phyloP scores from a whole-genome alignment of 306 rosid species.

The Fagus sylvatica region DNA sequence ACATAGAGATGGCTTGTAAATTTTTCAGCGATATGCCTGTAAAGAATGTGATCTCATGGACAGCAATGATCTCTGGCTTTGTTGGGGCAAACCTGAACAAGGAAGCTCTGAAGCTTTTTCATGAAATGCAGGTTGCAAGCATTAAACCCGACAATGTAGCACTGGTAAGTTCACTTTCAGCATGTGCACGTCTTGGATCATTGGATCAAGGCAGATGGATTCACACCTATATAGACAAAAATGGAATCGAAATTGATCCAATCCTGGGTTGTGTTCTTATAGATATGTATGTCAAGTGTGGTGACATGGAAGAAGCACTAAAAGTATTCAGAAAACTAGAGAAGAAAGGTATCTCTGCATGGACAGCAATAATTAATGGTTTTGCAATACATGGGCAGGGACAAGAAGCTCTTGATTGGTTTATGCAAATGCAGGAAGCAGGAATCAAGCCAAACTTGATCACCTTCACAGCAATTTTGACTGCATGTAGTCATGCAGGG shows the following conservation, averaged over 20 bases:
- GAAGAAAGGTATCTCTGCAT: constrained; percentile 42
- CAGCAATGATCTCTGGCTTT: constrained; percentile 52
- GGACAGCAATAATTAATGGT: constrained; percentile 61
- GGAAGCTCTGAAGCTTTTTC: constrained; percentile 47
- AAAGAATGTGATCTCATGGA: constrained; percentile 57
- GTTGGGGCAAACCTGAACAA: constrained; percentile 37
- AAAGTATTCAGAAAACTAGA: constrained; percentile 36
- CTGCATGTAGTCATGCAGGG: constrained; percentile 64
- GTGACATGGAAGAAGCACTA: constrained; percentile 50
- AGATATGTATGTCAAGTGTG: constrained; percentile 62
- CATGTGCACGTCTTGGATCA: constrained; percentile 60
- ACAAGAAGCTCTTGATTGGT: constrained; percentile 56
- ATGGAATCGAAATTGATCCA: constrained; percentile 41
- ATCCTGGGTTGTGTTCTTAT: constrained; percentile 50
- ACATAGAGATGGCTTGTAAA: constrained; percentile 33
- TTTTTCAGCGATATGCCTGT: constrained; percentile 50
- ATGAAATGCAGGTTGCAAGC: constrained; percentile 44
- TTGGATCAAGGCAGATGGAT: constrained; percentile 54
- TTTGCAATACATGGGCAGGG: constrained; percentile 57
- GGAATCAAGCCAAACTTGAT: constrained; percentile 47
- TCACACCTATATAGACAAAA: constrained; percentile 42
- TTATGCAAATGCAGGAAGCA: constrained; percentile 42
- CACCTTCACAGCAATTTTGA: constrained; percentile 53
- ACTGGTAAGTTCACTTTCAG: constrained; percentile 46
- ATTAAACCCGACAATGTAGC: constrained; percentile 44